phyloP scores from a whole-genome alignment of 2,329 filamentous ascomycete species.

The Scedosporium aurantiacum region DNA sequence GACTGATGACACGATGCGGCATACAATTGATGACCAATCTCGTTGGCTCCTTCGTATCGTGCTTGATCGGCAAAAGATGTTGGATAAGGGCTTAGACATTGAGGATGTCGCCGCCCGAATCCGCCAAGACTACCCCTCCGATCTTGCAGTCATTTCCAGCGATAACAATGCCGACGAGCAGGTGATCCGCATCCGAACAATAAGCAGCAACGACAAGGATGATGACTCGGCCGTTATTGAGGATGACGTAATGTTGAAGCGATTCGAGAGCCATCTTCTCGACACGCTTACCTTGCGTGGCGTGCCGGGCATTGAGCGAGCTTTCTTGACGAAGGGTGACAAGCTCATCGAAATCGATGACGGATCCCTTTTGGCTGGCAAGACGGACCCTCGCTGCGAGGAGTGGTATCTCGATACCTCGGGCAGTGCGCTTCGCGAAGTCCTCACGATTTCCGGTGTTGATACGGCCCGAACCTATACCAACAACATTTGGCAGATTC shows the following conservation, averaged over 20 bases:
- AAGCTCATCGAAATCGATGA: slow-evolving; percentile 56
- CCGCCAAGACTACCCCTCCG: slow-evolving; percentile 75
- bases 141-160: slow-evolving; percentile 89
- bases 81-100: slow-evolving; percentile 87
- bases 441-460: slow-evolving; percentile 78
- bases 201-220: slow-evolving; percentile 61
- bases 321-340: slow-evolving; percentile 79
- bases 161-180: slow-evolving; percentile 96
- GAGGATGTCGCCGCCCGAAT: slow-evolving; percentile 84
- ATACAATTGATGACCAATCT: slow-evolving; percentile 62
- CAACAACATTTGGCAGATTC: slow-evolving; percentile 91
- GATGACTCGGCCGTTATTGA: slow-evolving; percentile 58
- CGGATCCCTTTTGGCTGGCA: slow-evolving; percentile 63
- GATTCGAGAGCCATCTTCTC: slow-evolving; percentile 80
- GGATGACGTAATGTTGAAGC: slow-evolving; percentile 87
- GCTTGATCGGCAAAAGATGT: slow-evolving; percentile 83
- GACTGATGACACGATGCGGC: slow-evolving; percentile 66
- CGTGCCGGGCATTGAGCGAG: slow-evolving; percentile 77
- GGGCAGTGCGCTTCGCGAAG: slow-evolving; percentile 74
- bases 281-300: slow-evolving; percentile 86
- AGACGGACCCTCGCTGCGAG: slow-evolving; percentile 63
- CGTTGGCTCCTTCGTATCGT: slow-evolving; percentile 93
- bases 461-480: slow-evolving; percentile 79
- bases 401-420: slow-evolving; percentile 96
- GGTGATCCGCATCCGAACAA: slow-evolving; percentile 82